phyloP scores from a whole-genome alignment of 768 basidiomycete species.

The Suillus bovinus region DNA sequence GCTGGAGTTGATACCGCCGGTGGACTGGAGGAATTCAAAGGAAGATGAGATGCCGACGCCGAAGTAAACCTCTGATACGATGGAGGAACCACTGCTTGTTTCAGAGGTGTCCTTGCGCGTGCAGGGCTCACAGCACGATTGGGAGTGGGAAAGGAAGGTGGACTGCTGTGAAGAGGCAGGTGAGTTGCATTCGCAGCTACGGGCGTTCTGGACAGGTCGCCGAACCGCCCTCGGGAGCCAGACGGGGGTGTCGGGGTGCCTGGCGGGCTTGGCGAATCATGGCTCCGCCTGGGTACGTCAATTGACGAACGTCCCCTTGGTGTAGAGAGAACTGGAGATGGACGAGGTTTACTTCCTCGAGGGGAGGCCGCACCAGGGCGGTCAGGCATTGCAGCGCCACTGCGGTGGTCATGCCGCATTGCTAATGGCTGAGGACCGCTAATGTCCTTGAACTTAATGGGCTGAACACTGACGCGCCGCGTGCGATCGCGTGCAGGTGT shows the following conservation, averaged over 20 bases:
- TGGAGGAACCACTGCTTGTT: slow-evolving; percentile 41
- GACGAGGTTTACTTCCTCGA: slow-evolving; percentile 35
- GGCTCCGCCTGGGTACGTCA: slow-evolving; percentile 37
- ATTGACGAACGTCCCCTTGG: slow-evolving; percentile 31
- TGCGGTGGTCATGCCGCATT: slow-evolving; percentile 33
- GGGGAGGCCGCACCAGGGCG: slow-evolving; percentile 31
- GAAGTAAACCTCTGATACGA: slow-evolving; percentile 45
- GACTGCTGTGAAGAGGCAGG: slow-evolving; percentile 37
- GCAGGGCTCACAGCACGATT: slow-evolving; percentile 42
- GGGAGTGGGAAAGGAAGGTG: slow-evolving; percentile 41
- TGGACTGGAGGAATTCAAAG: slow-evolving; percentile 32
- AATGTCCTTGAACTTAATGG: slow-evolving; percentile 37
- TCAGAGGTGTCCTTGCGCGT: slow-evolving; percentile 42
- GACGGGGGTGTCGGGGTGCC: slow-evolving; percentile 48
- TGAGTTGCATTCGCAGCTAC: slow-evolving; percentile 42
- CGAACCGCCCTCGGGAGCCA: slow-evolving; percentile 36
- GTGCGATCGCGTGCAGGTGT: slow-evolving; percentile 49
- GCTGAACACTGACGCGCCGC: slow-evolving; percentile 40
- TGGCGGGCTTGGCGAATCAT: slow-evolving; percentile 46
- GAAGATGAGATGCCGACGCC: slow-evolving; percentile 51
- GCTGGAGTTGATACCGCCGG: slow-evolving; percentile 30
- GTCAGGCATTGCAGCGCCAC: slow-evolving; percentile 23
- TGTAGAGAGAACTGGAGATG: slow-evolving; percentile 31
- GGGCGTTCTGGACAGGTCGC: slow-evolving; percentile 35
- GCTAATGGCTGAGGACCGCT: slow-evolving; percentile 40